Evolutionary conservation across 2,329 filamentous ascomycete genomes (phyloP).

Genomic region (Botrytis sinoallii): DNA sequence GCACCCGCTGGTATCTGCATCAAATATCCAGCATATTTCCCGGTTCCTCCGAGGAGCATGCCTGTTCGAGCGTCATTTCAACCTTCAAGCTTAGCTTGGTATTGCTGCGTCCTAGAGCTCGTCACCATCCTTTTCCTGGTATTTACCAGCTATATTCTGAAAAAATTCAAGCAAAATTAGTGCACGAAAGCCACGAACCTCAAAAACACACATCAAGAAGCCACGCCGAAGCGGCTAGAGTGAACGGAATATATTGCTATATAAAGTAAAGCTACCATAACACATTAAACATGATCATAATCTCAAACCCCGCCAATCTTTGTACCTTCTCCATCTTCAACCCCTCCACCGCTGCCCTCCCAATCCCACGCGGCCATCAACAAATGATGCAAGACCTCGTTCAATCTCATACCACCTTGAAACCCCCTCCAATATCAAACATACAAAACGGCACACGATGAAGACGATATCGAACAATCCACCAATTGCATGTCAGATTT

Average conservation of each 20-base stretch:
- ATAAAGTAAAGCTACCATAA: no score
- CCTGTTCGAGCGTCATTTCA: not conserved
- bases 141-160: not conserved
- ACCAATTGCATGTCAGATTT: not conserved
- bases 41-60: not conserved
- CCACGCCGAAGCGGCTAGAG: not conserved
- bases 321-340: not conserved
- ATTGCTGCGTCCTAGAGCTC: not conserved
- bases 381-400: not conserved
- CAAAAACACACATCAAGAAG: not conserved
- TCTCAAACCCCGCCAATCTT: not conserved
- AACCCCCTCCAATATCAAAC: not conserved
- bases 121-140: not conserved
- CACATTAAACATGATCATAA: not conserved
- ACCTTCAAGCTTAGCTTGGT: not conserved
- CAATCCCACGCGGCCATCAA: not conserved
- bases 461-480: not conserved
- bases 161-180: no score
- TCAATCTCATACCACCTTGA: not conserved
- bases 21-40: slow-evolving; percentile 37
- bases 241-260: not conserved
- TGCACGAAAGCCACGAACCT: not conserved
- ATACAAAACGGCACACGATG: not conserved
- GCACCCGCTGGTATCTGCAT: slow-evolving; percentile 51
- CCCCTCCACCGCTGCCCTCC: no score